phyloP scores from a whole-genome alignment of 225 moss, liverwort and hornwort species.

The Bryum argenteum region DNA sequence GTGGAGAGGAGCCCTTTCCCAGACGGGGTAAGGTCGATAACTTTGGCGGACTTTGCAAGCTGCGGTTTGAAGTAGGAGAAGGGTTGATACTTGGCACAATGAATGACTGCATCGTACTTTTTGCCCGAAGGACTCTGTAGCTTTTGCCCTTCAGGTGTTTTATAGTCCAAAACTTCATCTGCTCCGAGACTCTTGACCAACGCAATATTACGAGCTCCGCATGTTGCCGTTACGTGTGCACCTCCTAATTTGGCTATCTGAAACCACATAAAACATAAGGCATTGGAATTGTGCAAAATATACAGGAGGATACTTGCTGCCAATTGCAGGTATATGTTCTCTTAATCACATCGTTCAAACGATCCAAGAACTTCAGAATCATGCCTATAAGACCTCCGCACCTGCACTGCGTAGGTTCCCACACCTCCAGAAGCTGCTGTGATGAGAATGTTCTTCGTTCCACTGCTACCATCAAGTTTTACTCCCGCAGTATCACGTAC shows the following conservation, averaged over 20 bases:
- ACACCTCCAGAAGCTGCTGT: constrained; percentile 83
- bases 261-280: not conserved
- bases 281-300: not conserved
- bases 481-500: constrained; percentile 62
- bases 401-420: constrained; percentile 82
- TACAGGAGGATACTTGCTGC: not conserved
- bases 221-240: constrained; percentile 73
- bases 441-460: constrained; percentile 58
- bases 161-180: constrained; percentile 79
- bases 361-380: too few species aligned
- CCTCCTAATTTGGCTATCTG: constrained; percentile 80
- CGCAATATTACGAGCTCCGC: constrained; percentile 62
- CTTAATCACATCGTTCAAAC: not conserved
- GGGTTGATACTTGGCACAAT: constrained; percentile 44
- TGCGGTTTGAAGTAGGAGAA: constrained; percentile 50
- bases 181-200: constrained; percentile 69
- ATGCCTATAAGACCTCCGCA: constrained; percentile 1
- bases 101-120: constrained; percentile 68
- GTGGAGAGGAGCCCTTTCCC: constrained; percentile 13
- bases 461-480: constrained; percentile 70
- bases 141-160: constrained; percentile 52
- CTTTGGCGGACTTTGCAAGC: constrained; percentile 50
- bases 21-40: constrained; percentile 52
- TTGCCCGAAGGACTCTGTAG: constrained; percentile 63
- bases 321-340: not conserved